Evolutionary conservation across 2,329 filamentous ascomycete genomes (phyloP), one percentile per base, ranked within the genome.

Genomic region (Conoideocrella luteorostrata): DNA sequence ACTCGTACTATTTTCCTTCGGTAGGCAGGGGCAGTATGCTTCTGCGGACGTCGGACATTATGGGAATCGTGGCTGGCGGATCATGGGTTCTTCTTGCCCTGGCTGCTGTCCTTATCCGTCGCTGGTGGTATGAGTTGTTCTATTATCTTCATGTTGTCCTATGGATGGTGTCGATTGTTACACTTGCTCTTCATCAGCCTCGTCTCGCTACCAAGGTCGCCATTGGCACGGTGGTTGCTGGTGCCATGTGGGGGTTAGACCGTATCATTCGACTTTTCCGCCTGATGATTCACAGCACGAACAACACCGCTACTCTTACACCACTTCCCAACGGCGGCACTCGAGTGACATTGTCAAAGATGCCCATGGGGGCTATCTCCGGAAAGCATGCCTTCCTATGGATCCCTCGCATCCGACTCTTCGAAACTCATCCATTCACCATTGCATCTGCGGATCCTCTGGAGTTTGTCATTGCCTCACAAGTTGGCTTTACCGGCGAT

Each of bases 361-460:
- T 70, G 3, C 70, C 72, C 1, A 47, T 66, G 1, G 59, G 62
- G 3, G 71, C 72, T 1, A 57, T 62, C 2, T 69, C 79, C 0
- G 80, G 78, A 2, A 75, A 76, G 48, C 80, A 85, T 54, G 78
- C 76, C 51, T 83, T 81, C 53, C 59, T 84, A 23, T 84, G 78
- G 77, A 71, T 84, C 6, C 81, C 80, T 0, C 63, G 63, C 4
- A 69, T 84, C 38, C 72, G 79, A 9, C 51, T 64, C 2, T 62
- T 74, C 15, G 75, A 84, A 58, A 78, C 74, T 2, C 81, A 85
- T 48, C 80, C 80, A 0, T 84, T 84, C 51, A 83, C 79, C 2
- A 75, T 83, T 39, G 73, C 74, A 18, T 60, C 68, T 18, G 68
- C 66, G 13, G 59, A 70, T 24, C 72, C 75, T 0, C 54, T 78